Base-by-base conservation (phyloP, 257 asterid species). In the Solanum medicagineum region DNA sequence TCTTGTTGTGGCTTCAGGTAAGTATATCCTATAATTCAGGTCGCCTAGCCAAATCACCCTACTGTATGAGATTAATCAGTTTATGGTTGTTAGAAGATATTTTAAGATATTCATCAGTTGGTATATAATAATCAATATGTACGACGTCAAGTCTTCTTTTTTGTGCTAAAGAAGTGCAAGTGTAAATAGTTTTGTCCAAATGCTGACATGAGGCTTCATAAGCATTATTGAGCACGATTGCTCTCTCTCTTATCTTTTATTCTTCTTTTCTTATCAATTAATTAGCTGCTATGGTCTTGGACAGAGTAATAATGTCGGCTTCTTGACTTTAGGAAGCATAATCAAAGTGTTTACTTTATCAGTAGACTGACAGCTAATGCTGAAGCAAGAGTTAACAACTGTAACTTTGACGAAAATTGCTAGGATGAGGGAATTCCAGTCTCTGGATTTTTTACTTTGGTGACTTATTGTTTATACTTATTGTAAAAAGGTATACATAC, bases 41-140 rank as follows among this genome's bases (percentile, higher is more conserved):
- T 92, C 94, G 5, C 96, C 96, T 14, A 93, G 92, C 96, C 96
- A 92, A 89, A 92, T 86, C 87, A 91, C 94, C 87, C 88, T 81
- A 84, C 96, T 93, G 90, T 77, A 84, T 69, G 81, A 83, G 66
- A 60, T 63, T 51, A 82, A 45, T 57, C 32, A 82, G 79, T 42
- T 82, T 59, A 22, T 82, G 42, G 77, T n/a, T 59, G 77, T 82
- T 81, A 81, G 81, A 47, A 47, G 74, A 81, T 81, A 57, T 81
- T 53, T 16, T 56, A 73, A 45, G 29, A 12, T 73, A 75, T 75
- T 49, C 81, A 75, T n/a, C 19, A 49, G 47, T 77, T 53, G 65
- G 40, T 4, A 26, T 26, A 49, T 77, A 26, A 51, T 51, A 77
- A 77, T 51, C 83, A 51, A 51, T 51, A 49, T 53, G 65, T 53